Conservation (phyloP, 1,284 basidiomycete genomes). For the Sporisorium scitamineum region DNA sequence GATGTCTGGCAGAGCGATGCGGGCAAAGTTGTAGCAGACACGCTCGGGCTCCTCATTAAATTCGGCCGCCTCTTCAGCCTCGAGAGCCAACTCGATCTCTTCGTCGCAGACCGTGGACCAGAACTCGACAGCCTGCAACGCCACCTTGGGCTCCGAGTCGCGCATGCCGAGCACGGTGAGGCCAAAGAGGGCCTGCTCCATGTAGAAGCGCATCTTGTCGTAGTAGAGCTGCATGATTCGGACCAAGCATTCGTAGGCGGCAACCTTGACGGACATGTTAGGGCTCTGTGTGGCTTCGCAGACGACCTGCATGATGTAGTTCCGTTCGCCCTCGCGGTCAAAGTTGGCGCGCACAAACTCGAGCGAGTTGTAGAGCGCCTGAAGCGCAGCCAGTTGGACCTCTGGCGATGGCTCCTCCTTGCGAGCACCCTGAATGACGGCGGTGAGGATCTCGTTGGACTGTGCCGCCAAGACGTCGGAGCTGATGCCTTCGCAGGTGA, state of each 20-base stretch:
- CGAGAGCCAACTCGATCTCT: constrained; percentile 91
- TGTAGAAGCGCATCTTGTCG: constrained; percentile 99
- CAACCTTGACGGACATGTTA: constrained; percentile 76
- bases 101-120: constrained; percentile 99
- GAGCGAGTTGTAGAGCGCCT: constrained; percentile 93
- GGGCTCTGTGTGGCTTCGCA: constrained; percentile 95
- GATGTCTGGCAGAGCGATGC: constrained; percentile 92
- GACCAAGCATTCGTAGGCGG: constrained; percentile 88
- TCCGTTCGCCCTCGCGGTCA: constrained; percentile 86
- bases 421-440: constrained; percentile 96
- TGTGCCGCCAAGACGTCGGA: constrained; percentile 83
- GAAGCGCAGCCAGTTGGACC: constrained; percentile 94
- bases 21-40: constrained; percentile 91
- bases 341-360: constrained; percentile 99
- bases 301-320: constrained; percentile 99
- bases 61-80: constrained; percentile 91
- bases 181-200: constrained; percentile 98
- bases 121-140: constrained; percentile 97
- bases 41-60: constrained; percentile 90
- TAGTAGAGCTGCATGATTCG: constrained; percentile 98
- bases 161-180: constrained; percentile 99
- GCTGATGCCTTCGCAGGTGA: constrained; percentile 90
- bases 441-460: constrained; percentile 97
- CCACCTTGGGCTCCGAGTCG: constrained; percentile 88
- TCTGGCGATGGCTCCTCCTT: constrained; percentile 90